Evolutionary conservation across 1,139 yeast genomes (phyloP).

Genomic region (Pichia sp.): DNA sequence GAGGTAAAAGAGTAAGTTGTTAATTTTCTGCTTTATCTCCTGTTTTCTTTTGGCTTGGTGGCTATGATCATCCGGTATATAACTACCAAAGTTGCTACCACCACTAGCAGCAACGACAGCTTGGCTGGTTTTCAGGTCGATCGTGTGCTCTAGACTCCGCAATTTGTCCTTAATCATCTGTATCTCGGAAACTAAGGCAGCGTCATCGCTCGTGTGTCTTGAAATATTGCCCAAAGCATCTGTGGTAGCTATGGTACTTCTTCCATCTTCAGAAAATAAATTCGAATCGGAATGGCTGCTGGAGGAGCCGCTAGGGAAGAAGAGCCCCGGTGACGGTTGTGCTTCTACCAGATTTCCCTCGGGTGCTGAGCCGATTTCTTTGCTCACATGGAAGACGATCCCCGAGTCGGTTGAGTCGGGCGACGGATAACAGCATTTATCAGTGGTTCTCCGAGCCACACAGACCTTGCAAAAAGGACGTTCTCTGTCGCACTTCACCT

Average conservation of each 20-base stretch:
- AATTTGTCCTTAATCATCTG: background rate
- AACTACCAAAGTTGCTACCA: too few relatives aligned
- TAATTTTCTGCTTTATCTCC: background rate
- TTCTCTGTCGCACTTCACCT: slow-evolving; percentile 10
- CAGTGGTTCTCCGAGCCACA: background rate
- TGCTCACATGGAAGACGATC: background rate
- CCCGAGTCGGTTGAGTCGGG: background rate
- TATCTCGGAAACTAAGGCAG: background rate
- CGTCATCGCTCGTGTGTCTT: background rate
- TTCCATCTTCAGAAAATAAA: background rate
- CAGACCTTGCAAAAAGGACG: slow-evolving; percentile 6
- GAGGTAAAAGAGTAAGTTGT: background rate
- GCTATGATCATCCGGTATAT: background rate
- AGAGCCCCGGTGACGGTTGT: background rate
- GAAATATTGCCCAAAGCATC: background rate
- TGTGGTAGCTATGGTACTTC: background rate
- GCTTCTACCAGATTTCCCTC: too few relatives aligned
- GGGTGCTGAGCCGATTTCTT: background rate
- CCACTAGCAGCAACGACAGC: background rate
- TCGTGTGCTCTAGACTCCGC: background rate
- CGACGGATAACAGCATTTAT: background rate
- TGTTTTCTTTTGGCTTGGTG: background rate
- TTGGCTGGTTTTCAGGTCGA: background rate
- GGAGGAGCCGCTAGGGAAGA: background rate
- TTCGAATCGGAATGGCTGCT: background rate